Evolutionary conservation across 2,329 filamentous ascomycete species (phyloP).

Genomic region (Colletotrichum eremochloae): DNA sequence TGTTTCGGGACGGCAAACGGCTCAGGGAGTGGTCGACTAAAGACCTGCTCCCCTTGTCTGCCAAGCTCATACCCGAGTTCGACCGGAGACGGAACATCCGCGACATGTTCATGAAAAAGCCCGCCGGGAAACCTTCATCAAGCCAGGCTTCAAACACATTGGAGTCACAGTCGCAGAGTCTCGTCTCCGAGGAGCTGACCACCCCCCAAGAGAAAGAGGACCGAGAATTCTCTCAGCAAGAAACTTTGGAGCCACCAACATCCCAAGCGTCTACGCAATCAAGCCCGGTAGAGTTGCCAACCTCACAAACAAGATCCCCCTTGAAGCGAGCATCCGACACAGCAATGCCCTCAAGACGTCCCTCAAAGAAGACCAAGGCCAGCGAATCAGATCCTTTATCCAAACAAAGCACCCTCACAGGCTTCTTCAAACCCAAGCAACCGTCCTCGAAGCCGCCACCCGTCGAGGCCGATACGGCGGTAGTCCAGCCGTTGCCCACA

Average conservation of each 20-base stretch:
- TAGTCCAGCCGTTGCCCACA: not conserved
- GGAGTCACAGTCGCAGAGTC: not conserved
- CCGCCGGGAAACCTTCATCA: conserved; percentile 47
- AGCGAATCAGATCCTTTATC: conserved; percentile 40
- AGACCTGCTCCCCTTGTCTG: conserved; percentile 80
- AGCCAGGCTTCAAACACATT: conserved; percentile 18
- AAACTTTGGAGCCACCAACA: not conserved
- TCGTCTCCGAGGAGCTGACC: not conserved
- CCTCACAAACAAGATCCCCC: conserved; percentile 32
- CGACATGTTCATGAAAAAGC: conserved; percentile 86
- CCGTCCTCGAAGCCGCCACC: not conserved
- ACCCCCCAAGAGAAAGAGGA: conserved; percentile 11
- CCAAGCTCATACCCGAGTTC: conserved; percentile 88
- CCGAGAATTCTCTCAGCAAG: not conserved
- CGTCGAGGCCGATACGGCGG: conserved; percentile 3
- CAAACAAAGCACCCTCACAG: conserved; percentile 74
- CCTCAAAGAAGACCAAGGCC: conserved; percentile 54
- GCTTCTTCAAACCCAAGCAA: conserved; percentile 80
- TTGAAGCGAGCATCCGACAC: conserved; percentile 42
- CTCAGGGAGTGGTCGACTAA: conserved; percentile 75
- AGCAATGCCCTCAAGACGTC: conserved; percentile 46
- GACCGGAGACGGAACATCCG: conserved; percentile 86
- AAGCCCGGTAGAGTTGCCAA: conserved; percentile 27
- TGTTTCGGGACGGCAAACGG: conserved; percentile 77
- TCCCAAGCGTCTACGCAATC: conserved; percentile 23